Base-by-base conservation (phyloP, 352 stramenopile genomes). In the Plasmopara muralis region DNA sequence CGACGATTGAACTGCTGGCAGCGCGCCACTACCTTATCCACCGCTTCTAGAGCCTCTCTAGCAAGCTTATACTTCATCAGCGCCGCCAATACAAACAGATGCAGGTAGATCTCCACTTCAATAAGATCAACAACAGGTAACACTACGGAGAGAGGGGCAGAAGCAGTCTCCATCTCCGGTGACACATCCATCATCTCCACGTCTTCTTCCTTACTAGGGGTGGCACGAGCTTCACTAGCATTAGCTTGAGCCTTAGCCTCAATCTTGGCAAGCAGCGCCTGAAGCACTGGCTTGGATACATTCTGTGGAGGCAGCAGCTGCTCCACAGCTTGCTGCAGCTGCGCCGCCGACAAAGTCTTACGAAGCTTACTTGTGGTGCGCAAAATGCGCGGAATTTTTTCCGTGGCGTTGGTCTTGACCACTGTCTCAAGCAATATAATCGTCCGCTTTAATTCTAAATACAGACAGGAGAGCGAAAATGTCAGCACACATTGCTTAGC, bases 41-140 rank as follows among this genome's bases (percentile, higher is more conserved):
- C 70, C 14, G 71, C 70, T 13, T 76, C 63, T 14, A 88, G 64
- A 5, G 83, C 79, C 13, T 85, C 76, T 4, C 69, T 53, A 12
- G 58, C 57, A 15, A 89, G 55, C 40, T 85, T 75, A 55, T 82
- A 77, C 55, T 91, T 90, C 47, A 90, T 55, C 40, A 94, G 53
- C 16, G 73, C 75, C 15, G 78, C 74, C 8, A 93, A 59, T 29
- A 87, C 71, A 60, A 86, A 89, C 39, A 89, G 47, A 51, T 80
- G 88, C 16, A 96, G 59, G 50, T 93, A 94, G 9, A 93, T 75
- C 33, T 93, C 83, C 51, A 95, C 81, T 58, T 96, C 86, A 55
- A 93, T 79, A 20, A 89, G 62, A 38, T 91, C 79, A 16, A 87
- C 60, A 25, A 76, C 60, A 25, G 74, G 77, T 30, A 85, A 55